Evolutionary conservation across 2,329 filamentous ascomycete species (phyloP), one percentile per base, ranked within the genome.

Genomic region (Cercospora janseana): DNA sequence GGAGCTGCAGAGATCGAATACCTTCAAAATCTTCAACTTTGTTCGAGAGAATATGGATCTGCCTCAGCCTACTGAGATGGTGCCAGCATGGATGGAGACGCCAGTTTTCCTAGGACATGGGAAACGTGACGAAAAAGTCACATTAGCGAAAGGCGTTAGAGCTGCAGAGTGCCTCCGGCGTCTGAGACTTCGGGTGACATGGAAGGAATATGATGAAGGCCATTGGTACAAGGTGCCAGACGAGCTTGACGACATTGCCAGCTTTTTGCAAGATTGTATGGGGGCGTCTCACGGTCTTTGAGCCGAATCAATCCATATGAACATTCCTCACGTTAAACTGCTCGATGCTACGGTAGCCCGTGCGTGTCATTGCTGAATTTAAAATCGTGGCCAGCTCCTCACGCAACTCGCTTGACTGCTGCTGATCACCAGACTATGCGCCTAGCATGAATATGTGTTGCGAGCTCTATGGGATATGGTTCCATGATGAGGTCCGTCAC

Each of bases 1-100:
- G 15, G 40, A 43, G 7, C 15, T 24, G 16, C 10, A 29, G 15
- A 28, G 28, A 21, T 15, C 27, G 13, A 41, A 40, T 10, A 18
- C n/a, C n/a, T n/a, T 31, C 3, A 21, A 43, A 15, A 31, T 54
- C 4, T 38, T 27, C 29, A 29, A 34, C 13, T 40, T 51, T 6
- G 35, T 54, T 18, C 41, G 47, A 28, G 43, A 48, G 15, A 47
- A 26, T 20, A 29, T 54, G 46, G 47, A 51, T 15, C 29, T 51
- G 10, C 52, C 46, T 9, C 34, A 28, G 6, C 4, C 35, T n/a
- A 23, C 18, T n/a, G 31, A 10, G n/a, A n/a, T n/a, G n/a, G n/a
- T n/a, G 20, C 15, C 4, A 15, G 8, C 29, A 3, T 32, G 29
- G 29, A 3, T 4, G 6, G 13, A 13, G 4, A 35, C 34, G 16